Percentiles rank a stretch among this genome's conserved stretches.
These are phyloP conservation scores for Phytophthora boehmeriae DNA, from an alignment of 352 stramenopile genomes.

Conservation along the genomic window DNA sequence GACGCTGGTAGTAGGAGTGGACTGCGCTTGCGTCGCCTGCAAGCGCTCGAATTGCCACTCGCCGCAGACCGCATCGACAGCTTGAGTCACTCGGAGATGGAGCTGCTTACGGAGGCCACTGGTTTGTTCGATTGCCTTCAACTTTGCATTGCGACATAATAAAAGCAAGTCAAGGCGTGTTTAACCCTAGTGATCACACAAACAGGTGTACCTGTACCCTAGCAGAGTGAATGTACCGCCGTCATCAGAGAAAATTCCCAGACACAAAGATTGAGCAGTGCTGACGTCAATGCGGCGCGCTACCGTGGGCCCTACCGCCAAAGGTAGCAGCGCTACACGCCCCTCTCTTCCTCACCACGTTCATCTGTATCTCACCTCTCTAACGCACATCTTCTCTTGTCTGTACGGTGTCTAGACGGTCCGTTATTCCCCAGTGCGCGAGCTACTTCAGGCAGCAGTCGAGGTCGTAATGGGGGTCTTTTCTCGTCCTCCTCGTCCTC, in stretches of 20 bases:
- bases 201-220: too few species aligned
- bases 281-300: conserved; percentile 39
- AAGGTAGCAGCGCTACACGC: conserved; percentile 16
- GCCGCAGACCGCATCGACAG: conserved; percentile 49
- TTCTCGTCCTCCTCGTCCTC: conserved; percentile 49
- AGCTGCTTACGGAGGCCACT: conserved; percentile 24
- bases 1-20: conserved; percentile 29
- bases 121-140: not conserved
- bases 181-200: too few species aligned
- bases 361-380: not conserved
- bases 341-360: not conserved
- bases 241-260: conserved; percentile 18
- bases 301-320: conserved; percentile 22
- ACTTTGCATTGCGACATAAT: not conserved
- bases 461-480: conserved; percentile 39
- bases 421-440: conserved; percentile 22
- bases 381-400: not conserved
- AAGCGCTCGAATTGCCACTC: conserved; percentile 35
- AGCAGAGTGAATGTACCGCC: not conserved
- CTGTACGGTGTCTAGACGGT: conserved; percentile 16
- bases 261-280: conserved; percentile 15
- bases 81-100: conserved; percentile 43
- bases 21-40: conserved; percentile 6
- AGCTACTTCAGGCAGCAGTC: conserved; percentile 20
- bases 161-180: conserved; percentile 2